A percentile compares a stretch with the other conserved stretches of the same genome.
Conservation (phyloP, 441 rosid genomes). For the Eutrema salsugineum region DNA sequence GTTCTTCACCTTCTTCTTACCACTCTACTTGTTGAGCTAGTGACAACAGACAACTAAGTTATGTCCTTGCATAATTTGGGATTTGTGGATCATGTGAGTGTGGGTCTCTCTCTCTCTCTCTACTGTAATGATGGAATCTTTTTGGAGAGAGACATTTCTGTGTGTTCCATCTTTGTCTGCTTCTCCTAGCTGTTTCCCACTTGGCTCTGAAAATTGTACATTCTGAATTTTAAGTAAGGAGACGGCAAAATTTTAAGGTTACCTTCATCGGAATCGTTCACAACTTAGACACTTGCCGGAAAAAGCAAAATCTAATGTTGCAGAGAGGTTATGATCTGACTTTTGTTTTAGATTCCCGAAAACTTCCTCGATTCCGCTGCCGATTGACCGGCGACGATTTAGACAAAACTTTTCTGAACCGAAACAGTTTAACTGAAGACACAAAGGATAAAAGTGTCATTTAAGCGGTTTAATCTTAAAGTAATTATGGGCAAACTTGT, state of each 20-base stretch:
- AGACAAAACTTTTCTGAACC: no score
- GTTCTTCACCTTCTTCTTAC: constrained; percentile 19
- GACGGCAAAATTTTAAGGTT: not conserved
- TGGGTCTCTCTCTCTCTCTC: constrained; percentile 23
- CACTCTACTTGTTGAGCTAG: constrained; percentile 30
- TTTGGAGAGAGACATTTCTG: not conserved
- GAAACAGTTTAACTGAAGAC: not conserved
- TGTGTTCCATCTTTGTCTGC: constrained; percentile 7
- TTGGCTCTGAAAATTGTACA: constrained; percentile 25
- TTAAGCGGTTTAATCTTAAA: not conserved
- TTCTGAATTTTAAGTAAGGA: not conserved
- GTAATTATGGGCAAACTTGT: not conserved
- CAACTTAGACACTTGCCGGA: not conserved
- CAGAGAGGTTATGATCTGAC: not conserved
- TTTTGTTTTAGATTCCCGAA: not conserved
- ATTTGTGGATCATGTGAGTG: constrained; percentile 11
- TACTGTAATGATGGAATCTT: constrained; percentile 22
- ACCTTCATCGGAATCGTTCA: not conserved
- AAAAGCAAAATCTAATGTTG: not conserved
- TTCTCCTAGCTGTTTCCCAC: constrained; percentile 30
- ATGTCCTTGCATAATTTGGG: not conserved
- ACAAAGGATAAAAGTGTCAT: not conserved
- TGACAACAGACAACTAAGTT: not conserved
- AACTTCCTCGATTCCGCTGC: not conserved
- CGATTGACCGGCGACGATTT: not conserved